Evolutionary conservation across 768 basidiomycete genomes (phyloP).

Genomic region (Dioszegia crocea): DNA sequence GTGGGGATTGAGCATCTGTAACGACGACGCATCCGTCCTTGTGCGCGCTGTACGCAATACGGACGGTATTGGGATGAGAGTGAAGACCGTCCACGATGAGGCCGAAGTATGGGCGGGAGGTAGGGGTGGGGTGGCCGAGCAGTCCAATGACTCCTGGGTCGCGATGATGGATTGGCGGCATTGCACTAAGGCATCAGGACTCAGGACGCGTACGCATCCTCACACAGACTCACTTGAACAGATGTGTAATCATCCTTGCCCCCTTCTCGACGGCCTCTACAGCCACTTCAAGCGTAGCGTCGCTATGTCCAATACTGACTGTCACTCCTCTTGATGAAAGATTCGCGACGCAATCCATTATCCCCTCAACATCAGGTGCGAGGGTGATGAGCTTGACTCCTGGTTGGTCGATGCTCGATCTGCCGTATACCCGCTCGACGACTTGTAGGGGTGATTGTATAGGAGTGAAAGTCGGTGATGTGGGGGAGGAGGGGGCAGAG

Average conservation of each 20-base stretch:
- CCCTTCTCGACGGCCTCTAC: slow-evolving; percentile 67
- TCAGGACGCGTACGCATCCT: not conserved
- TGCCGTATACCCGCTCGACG: slow-evolving; percentile 66
- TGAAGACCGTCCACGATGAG: slow-evolving; percentile 89
- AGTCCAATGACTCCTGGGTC: slow-evolving; percentile 89
- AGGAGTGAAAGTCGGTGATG: slow-evolving; percentile 59
- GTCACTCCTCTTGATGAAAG: slow-evolving; percentile 64
- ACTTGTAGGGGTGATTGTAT: slow-evolving; percentile 49
- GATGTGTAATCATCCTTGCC: slow-evolving; percentile 80
- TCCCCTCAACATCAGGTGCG: slow-evolving; percentile 80
- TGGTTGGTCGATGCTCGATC: slow-evolving; percentile 48
- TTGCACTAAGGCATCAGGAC: slow-evolving; percentile 51
- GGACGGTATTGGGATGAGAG: slow-evolving; percentile 82
- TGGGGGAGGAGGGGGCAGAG: slow-evolving; percentile 2
- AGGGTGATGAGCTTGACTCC: slow-evolving; percentile 67
- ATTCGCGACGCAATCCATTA: slow-evolving; percentile 64
- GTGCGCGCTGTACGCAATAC: slow-evolving; percentile 77
- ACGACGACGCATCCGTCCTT: slow-evolving; percentile 83
- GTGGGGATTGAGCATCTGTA: slow-evolving; percentile 75
- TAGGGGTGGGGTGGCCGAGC: slow-evolving; percentile 63
- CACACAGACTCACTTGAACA: slow-evolving; percentile 61
- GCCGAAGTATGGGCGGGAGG: slow-evolving; percentile 69
- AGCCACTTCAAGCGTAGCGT: slow-evolving; percentile 70
- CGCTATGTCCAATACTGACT: slow-evolving; percentile 85
- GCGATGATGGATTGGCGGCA: slow-evolving; percentile 59